Evolutionary conservation across 1,139 yeast genomes (phyloP).

Genomic region (Kodamaea sp.): DNA sequence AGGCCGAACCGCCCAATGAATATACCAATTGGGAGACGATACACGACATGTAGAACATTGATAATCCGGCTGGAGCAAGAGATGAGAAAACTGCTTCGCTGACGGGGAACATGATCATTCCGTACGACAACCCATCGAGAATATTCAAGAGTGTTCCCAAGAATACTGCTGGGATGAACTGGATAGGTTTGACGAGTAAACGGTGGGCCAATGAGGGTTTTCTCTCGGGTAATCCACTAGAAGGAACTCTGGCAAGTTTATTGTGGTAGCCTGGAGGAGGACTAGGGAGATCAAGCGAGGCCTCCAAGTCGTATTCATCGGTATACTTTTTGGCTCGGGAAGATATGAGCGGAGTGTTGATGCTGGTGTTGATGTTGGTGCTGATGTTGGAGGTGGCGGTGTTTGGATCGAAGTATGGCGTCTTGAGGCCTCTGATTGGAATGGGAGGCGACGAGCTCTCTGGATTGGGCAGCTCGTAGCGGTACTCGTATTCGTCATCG

Average conservation of each 20-base stretch:
- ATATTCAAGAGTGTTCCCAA: conserved; percentile 83
- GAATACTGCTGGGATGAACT: conserved; percentile 75
- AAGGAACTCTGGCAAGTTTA: neutral
- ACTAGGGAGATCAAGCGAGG: neutral
- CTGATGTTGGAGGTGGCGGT: neutral
- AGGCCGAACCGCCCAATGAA: conserved; percentile 88
- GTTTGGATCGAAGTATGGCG: conserved; percentile 1
- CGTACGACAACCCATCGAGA: conserved; percentile 91
- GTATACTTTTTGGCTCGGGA: conserved; percentile 5
- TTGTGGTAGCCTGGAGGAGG: neutral
- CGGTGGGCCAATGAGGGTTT: conserved; percentile 15
- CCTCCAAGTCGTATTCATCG: conserved; percentile 12
- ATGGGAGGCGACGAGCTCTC: conserved; percentile 28
- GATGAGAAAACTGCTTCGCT: conserved; percentile 74
- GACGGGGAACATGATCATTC: conserved; percentile 95
- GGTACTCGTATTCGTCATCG: conserved; percentile 12
- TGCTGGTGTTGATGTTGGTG: neutral
- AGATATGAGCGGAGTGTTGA: conserved; percentile 6
- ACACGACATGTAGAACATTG: conserved; percentile 92
- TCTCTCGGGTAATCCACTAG: neutral
- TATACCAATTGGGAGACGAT: conserved; percentile 83
- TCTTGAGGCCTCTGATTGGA: conserved; percentile 11
- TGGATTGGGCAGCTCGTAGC: conserved; percentile 10
- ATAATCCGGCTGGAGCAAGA: conserved; percentile 85
- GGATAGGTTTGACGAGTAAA: conserved; percentile 38